Evolutionary conservation across 2,329 filamentous ascomycete species (phyloP), one percentile per base, ranked within the genome.

Genomic region (Hypoxylon sp.): DNA sequence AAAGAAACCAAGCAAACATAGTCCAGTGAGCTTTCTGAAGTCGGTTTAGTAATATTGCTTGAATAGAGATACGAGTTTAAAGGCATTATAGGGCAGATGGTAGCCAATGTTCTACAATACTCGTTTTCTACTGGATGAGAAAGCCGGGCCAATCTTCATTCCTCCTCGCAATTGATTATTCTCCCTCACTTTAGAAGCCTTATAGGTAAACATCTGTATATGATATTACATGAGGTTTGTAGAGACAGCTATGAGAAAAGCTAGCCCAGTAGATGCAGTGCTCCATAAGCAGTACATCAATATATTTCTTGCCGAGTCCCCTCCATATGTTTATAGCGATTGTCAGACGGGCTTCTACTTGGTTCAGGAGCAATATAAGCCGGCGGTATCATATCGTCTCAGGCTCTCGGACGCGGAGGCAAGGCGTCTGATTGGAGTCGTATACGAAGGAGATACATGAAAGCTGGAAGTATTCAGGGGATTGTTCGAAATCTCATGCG

Each of bases 401-500:
- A 30, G 5, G 9, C 19, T 55, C 34, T 30, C 52, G 11, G 52
- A 55, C 13, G 19, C 10, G 5, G 23, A 55, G 0, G 36, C 36
- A 19, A 55, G 23, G 36, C 11, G n/a, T 38, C 14, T 55, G 14
- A 5, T 55, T 10, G 34, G 34, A 55, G 7, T 43, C 52, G 5
- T 45, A 55, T 36, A 55, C 23, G 11, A 43, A 55, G 17, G 36
- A 51, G 7, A 60, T 60, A 25, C 14, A 60, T 23, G 57, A 60
- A n/a, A 36, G n/a, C 34, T 23, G 46, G 34, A 21, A 51, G 34
- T 43, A 51, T 17, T 11, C 51, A 23, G 21, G 21, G 2, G 34
- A 34, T 6, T 21, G 46, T 45, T 21, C 51, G n/a, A 43, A 51
- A n/a, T 23, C 34, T 30, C 58, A 53, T 25, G 58, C 58, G 28